A percentile compares a stretch with the other conserved stretches of the same genome.
phyloP scores from a whole-genome alignment of 179 eudicot species.

The Drosera spatulata region DNA sequence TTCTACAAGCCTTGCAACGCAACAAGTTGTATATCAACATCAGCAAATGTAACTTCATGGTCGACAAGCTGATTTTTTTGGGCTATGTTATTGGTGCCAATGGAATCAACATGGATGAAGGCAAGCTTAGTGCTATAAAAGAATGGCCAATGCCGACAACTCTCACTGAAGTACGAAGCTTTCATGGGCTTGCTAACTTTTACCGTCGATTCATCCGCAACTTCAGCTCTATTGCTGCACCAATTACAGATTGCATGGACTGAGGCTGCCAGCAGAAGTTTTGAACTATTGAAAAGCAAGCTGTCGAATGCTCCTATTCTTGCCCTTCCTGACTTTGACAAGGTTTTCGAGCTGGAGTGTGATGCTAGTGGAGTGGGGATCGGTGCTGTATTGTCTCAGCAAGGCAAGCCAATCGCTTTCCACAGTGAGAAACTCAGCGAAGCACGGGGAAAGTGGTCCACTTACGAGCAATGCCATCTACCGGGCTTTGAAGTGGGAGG shows the following conservation, averaged over 20 bases:
- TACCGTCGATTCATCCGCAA: not conserved
- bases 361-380: not conserved
- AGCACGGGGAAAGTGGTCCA: not conserved
- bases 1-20: too few species aligned
- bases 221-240: not conserved
- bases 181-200: not conserved
- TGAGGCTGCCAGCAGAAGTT: not conserved
- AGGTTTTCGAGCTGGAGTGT: not conserved
- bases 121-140: too few species aligned
- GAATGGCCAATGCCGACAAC: too few species aligned
- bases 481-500: not conserved
- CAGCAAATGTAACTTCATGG: too few species aligned
- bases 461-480: not conserved
- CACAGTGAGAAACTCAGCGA: not conserved
- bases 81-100: too few species aligned
- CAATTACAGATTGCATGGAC: not conserved
- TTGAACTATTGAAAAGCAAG: not conserved
- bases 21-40: too few species aligned
- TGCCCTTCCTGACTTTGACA: not conserved
- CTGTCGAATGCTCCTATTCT: not conserved
- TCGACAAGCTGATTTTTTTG: too few species aligned
- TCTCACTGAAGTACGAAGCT: too few species aligned
- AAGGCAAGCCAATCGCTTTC: not conserved
- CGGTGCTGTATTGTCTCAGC: not conserved
- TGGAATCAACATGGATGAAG: too few species aligned